Conservation (phyloP, 2,329 filamentous ascomycete genomes). For the Pyrenophora tritici-repentis region DNA sequence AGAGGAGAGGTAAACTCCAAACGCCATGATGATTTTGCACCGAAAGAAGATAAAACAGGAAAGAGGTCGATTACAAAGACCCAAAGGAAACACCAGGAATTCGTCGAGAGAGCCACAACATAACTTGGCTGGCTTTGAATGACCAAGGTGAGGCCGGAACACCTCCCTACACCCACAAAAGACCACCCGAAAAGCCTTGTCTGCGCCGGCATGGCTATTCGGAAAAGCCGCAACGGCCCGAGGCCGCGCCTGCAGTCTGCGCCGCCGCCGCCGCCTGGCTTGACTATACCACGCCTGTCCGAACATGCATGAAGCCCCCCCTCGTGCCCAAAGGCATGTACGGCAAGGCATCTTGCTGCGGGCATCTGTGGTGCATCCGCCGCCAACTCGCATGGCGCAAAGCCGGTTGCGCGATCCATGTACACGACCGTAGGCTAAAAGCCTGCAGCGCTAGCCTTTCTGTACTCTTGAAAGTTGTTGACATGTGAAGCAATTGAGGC, state of each 20-base stretch:
- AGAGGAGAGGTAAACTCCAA: background rate
- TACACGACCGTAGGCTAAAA: slow-evolving; percentile 23
- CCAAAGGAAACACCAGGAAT: background rate
- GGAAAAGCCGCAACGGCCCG: slow-evolving; percentile 20
- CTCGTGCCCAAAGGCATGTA: background rate
- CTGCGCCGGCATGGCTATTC: background rate
- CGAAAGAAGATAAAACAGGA: background rate
- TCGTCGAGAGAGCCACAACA: background rate
- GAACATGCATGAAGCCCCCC: background rate
- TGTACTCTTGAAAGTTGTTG: slow-evolving; percentile 54
- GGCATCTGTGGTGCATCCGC: background rate
- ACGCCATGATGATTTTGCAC: background rate
- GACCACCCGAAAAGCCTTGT: background rate
- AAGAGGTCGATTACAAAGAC: background rate
- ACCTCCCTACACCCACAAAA: too few relatives aligned
- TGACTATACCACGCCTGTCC: slow-evolving; percentile 3
- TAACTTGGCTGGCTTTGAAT: too few relatives aligned
- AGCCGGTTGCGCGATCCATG: slow-evolving; percentile 3
- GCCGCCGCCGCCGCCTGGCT: background rate
- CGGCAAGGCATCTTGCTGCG: background rate
- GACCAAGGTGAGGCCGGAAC: too few relatives aligned
- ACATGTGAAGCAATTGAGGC: slow-evolving; percentile 24
- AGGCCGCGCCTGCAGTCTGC: slow-evolving; percentile 11
- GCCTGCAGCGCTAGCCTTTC: slow-evolving; percentile 46
- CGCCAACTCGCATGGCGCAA: background rate